Evolutionary conservation across 139 green algal genomes (phyloP), one percentile per base, ranked within the genome.

Genomic region (Chlorella sp.): DNA sequence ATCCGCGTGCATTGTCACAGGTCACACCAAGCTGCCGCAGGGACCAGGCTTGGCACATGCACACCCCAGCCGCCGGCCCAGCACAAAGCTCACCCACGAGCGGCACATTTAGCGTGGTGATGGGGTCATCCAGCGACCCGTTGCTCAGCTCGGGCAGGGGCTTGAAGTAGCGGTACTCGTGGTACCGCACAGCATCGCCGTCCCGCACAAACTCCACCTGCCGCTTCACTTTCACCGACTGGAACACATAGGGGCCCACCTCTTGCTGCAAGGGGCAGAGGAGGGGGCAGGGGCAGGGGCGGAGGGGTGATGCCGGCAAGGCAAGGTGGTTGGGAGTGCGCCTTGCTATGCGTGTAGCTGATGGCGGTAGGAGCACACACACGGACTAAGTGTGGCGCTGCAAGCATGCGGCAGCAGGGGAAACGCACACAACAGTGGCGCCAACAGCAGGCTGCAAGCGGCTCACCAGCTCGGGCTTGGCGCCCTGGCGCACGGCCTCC

Each of bases 91-190:
- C 44, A 81, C 81, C 88, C 0, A 90, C 41, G 6, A 92, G 88
- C 7, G 89, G 88, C 11, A 92, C 22, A 70, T 92, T 92, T 58
- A 90, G 84, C 6, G 89, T 92, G 24, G 86, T 88, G 41, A 92
- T 62, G 1, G 51, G n/a, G 34, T 88, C 88, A 24, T 81, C 65
- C 46, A 88, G 65, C 65, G 43, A 76, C 7, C 65, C 73, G 17
- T 76, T 64, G n/a, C 44, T 83, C 24, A 76, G 62, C 13, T 82
- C 56, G 41, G 62, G 80, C 17, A 83, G 51, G 51, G 51, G 51
- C 13, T 3, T 2, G 30, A 60, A 75, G 32, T 83, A 43, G 82
- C 88, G 90, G 40, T 73, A 86, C 19, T 30, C 38, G 26, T 56
- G 74, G 56, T 86, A 92, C 36, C 32, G 36, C 26, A 92, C 88